Evolutionary conservation across 495 filamentous ascomycete species (phyloP), one percentile per base, ranked within the genome.

Genomic region (Talaromyces adpressus): DNA sequence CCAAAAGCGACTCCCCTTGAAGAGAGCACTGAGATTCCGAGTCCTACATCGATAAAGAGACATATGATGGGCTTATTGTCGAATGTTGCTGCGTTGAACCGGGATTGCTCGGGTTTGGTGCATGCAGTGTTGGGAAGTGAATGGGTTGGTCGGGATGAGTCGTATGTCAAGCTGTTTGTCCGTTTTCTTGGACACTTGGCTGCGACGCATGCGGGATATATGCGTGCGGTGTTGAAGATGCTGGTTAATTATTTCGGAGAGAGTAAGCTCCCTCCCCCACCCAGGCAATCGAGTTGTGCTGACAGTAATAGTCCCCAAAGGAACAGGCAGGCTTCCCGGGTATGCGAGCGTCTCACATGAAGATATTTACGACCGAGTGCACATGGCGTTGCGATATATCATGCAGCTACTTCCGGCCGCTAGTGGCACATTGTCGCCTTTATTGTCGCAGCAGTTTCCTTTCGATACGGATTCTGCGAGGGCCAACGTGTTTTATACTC

Each of bases 101-200:
- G 84, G 67, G 84, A 83, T 54, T 97, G 90, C 75, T 84, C 85
- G 20, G 85, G 86, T 2, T 75, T 99, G 34, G 85, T 97, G 41
- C 78, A 84, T 65, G 86, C 86, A 23, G 78, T 96, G 9, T 75
- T 97, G 34, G 77, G 83, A 63, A 90, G 86, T 72, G 79, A 86
- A 41, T 99, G 94, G 94, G 82, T 97, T 49, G 91, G 89, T 9
- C 83, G 92, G 57, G 90, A 93, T 68, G 87, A 92, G 63, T 76
- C 81, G 4, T 97, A 95, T 74, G 82, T 92, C 45, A 85, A 85
- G 63, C 80, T 90, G 2, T 98, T 89, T 73, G 84, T 89, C 56
- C 84, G 90, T 59, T 90, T 98, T 58, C 72, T 98, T 29, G 90
- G 88, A 32, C 89, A 87, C 66, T 77, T 99, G 49, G 82, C 90